phyloP scores from a whole-genome alignment of 768 basidiomycete genomes.

The Pleurotus eryngii region DNA sequence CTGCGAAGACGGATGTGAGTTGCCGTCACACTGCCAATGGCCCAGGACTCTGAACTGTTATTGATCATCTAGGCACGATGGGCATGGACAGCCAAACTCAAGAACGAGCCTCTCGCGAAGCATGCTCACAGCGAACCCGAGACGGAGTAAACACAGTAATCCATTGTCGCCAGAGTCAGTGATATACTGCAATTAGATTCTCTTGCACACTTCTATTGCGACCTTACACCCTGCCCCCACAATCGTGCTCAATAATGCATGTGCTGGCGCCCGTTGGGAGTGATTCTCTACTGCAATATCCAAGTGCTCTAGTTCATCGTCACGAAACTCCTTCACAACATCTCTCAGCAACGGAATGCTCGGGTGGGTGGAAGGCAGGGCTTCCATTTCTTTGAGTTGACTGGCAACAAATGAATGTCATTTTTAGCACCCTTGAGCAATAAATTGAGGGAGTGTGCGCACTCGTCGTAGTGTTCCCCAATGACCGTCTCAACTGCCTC shows the following conservation, averaged over 20 bases:
- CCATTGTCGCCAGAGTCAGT: not conserved
- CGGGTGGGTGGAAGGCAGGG: constrained; percentile 63
- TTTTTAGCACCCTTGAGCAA: not conserved
- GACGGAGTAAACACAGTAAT: not conserved
- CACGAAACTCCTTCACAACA: constrained; percentile 80
- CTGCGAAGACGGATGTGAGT: constrained; percentile 43
- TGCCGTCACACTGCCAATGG: not conserved
- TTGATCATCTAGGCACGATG: constrained; percentile 40
- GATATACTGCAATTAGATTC: constrained; percentile 44
- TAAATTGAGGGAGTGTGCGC: constrained; percentile 28
- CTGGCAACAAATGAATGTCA: constrained; percentile 34
- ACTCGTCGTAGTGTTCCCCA: constrained; percentile 98
- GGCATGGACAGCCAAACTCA: constrained; percentile 52
- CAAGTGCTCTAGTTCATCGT: constrained; percentile 93
- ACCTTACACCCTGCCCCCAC: constrained; percentile 84
- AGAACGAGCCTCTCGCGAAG: constrained; percentile 25
- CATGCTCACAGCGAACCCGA: not conserved
- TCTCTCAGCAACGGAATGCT: constrained; percentile 73
- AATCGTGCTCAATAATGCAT: constrained; percentile 83
- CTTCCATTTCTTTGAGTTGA: constrained; percentile 75
- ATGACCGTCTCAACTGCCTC: constrained; percentile 98
- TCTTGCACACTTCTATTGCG: constrained; percentile 88
- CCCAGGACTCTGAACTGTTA: not conserved
- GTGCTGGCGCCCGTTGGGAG: constrained; percentile 87
- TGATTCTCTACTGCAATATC: constrained; percentile 86